Evolutionary conservation across 2,329 filamentous ascomycete species (phyloP).

Genomic region (Botrytis sinoallii): DNA sequence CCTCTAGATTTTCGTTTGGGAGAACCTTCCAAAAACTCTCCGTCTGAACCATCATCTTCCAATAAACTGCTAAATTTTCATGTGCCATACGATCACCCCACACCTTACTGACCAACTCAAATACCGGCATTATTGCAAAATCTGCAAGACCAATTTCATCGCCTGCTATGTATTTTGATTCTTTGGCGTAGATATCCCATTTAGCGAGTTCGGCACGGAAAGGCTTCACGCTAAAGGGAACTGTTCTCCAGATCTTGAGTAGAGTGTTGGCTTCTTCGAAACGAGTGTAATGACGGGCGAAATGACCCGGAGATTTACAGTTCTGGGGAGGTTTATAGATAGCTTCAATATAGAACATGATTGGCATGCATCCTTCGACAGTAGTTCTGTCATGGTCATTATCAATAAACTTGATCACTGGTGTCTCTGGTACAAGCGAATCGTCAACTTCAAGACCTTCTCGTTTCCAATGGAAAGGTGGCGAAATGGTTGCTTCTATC

Average conservation of each 20-base stretch:
- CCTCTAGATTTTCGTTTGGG: slow-evolving; percentile 11
- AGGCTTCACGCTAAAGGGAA: slow-evolving; percentile 26
- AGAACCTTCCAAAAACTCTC: slow-evolving; percentile 26
- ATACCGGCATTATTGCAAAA: slow-evolving; percentile 55
- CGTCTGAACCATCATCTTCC: slow-evolving; percentile 23
- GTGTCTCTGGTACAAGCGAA: slow-evolving; percentile 25
- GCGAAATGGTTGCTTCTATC: slow-evolving; percentile 31
- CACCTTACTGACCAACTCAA: slow-evolving; percentile 46
- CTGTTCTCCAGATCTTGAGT: slow-evolving; percentile 29
- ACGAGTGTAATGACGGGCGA: slow-evolving; percentile 32
- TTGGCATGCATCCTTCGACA: slow-evolving; percentile 50
- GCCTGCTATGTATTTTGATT: slow-evolving; percentile 46
- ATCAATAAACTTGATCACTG: slow-evolving; percentile 52
- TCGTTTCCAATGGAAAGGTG: slow-evolving; percentile 35
- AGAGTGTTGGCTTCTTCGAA: slow-evolving; percentile 29
- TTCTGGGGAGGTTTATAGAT: slow-evolving; percentile 41
- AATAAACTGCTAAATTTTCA: slow-evolving; percentile 32
- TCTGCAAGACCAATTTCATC: slow-evolving; percentile 46
- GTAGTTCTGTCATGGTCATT: slow-evolving; percentile 49
- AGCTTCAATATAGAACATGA: slow-evolving; percentile 60
- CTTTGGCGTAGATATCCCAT: slow-evolving; percentile 26
- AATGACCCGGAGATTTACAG: slow-evolving; percentile 25
- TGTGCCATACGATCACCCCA: slow-evolving; percentile 37
- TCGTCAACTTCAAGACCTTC: slow-evolving; percentile 25
- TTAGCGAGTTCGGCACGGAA: slow-evolving; percentile 35